Base-by-base conservation (phyloP, 2,329 filamentous ascomycete genomes). In the Alternaria hordeiaustralica region DNA sequence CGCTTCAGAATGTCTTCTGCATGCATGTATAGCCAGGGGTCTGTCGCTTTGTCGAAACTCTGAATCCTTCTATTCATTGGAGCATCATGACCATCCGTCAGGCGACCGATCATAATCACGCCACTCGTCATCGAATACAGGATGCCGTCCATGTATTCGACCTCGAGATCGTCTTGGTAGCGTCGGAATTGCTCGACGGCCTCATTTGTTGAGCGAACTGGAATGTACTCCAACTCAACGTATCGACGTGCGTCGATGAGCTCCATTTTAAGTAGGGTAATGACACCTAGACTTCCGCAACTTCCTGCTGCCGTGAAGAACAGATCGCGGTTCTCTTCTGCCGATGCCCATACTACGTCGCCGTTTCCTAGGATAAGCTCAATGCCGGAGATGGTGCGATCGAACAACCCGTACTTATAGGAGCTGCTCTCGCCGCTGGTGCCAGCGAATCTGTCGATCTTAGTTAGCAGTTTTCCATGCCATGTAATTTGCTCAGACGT, bases 11-110 rank as follows among this genome's bases (percentile, higher is more conserved):
- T 65, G 9, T 68, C 60, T 66, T 87, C 79, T 2, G 87, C 90
- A 67, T 91, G 90, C 3, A 93, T 80, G 63, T 92, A 93, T 73
- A 92, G 92, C 92, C 91, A 94, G 0, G 89, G 87, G 67, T 94
- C 91, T 5, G 76, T 77, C 0, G 86, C 80, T 11, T 85, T 82
- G n/a, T 85, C 86, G 76, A 92, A 91, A 6, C 72, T 72, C 57
- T 80, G 76, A 25, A 75, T 71, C 12, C 58, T 65, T 9, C 66
- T 70, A 6, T 73, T 58, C 0, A 83, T 83, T 0, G 83, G 64
- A 0, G 80, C 73, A 55, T 36, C 33, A 36, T 36, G 33, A 36
- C 33, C 33, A n/a, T 90, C 82, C 1, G 84, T 84, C 15, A 91
- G 79, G 10, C 81, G 82, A 0, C 91, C 91, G 0, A 84, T 83